phyloP scores from a whole-genome alignment of 495 filamentous ascomycete genomes.

The Penicillium daleae region DNA sequence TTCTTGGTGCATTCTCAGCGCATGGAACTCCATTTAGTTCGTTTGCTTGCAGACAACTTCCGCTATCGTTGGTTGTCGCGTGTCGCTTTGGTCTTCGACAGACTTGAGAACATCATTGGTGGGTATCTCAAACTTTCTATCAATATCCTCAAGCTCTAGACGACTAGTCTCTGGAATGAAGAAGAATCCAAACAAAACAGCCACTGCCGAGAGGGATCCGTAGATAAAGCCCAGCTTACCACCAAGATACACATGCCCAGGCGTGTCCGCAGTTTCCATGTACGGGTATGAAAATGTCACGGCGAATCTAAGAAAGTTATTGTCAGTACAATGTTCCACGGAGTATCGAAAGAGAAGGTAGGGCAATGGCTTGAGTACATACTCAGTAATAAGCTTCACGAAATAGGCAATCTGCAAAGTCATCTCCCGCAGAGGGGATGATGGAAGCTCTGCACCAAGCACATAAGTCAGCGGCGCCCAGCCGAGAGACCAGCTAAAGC shows the following conservation, averaged over 20 bases:
- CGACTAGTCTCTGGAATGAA: constrained; percentile 21
- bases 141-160: constrained; percentile 24
- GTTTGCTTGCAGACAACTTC: background rate
- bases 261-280: constrained; percentile 23
- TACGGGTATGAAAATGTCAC: constrained; percentile 30
- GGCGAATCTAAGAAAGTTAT: constrained; percentile 19
- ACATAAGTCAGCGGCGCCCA: background rate
- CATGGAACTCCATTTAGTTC: background rate
- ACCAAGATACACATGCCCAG: constrained; percentile 24
- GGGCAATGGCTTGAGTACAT: background rate
- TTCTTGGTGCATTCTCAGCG: background rate
- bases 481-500: background rate
- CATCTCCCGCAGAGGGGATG: background rate
- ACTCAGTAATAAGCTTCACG: constrained; percentile 29
- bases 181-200: constrained; percentile 22
- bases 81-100: background rate
- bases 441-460: background rate
- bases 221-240: constrained; percentile 32
- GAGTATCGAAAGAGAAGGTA: background rate
- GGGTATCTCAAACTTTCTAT: constrained; percentile 9
- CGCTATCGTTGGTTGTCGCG: background rate
- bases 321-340: background rate
- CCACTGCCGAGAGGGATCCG: constrained; percentile 23
- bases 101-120: background rate
- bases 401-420: constrained; percentile 14